Evolutionary conservation across 306 rosid genomes (phyloP).

Genomic region (Trifolium subterraneum): DNA sequence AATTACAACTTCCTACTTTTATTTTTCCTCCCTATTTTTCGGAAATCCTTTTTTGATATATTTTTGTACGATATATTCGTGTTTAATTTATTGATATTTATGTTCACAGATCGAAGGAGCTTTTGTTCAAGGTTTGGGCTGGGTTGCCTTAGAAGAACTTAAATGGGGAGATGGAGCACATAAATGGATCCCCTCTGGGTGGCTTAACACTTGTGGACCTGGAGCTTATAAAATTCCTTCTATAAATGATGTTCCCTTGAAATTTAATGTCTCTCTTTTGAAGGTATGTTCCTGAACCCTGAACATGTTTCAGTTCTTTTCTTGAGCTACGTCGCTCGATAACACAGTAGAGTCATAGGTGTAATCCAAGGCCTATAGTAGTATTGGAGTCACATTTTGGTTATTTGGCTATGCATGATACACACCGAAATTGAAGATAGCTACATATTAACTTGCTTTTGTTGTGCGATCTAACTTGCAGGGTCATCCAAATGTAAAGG

Average conservation of each 20-base stretch:
- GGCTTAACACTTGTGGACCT: constrained; percentile 81
- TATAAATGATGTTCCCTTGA: constrained; percentile 78
- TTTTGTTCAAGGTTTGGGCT: constrained; percentile 93
- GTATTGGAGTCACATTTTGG: background rate
- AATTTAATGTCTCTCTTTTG: constrained; percentile 80
- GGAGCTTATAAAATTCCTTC: constrained; percentile 94
- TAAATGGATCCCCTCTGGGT: constrained; percentile 80
- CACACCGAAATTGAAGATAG: constrained; percentile 12
- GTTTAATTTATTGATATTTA: constrained; percentile 32
- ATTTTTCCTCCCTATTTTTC: constrained; percentile 24
- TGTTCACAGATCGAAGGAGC: constrained; percentile 86
- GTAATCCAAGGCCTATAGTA: constrained; percentile 6
- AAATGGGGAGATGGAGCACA: constrained; percentile 98
- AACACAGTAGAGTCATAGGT: constrained; percentile 12
- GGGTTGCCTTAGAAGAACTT: constrained; percentile 93
- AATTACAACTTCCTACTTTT: constrained; percentile 8
- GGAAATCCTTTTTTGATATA: constrained; percentile 16
- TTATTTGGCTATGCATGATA: constrained; percentile 14
- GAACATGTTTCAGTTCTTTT: constrained; percentile 30
- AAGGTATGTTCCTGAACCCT: constrained; percentile 62
- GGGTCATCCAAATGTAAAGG: constrained; percentile 97
- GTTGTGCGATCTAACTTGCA: constrained; percentile 43
- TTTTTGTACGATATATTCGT: constrained; percentile 21
- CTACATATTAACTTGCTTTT: constrained; percentile 2
- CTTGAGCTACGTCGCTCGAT: constrained; percentile 5